Conservation (phyloP, 306 rosid species). For the Acacia confusa region DNA sequence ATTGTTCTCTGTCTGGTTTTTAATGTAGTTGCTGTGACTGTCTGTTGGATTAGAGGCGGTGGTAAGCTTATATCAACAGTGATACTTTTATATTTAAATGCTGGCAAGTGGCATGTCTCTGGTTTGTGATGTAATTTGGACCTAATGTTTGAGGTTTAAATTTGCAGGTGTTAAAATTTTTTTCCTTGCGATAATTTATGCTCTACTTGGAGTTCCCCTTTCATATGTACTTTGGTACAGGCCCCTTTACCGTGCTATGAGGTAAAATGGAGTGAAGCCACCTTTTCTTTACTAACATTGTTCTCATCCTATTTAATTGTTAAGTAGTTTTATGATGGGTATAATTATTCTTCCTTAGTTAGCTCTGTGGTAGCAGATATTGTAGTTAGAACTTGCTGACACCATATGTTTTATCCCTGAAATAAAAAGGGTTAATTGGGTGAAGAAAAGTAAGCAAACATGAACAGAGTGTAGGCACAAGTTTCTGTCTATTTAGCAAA, state of each 20-base stretch:
- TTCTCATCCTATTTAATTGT: neutral
- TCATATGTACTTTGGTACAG: slow-evolving; percentile 96
- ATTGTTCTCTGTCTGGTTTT: slow-evolving; percentile 85
- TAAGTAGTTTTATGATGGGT: neutral
- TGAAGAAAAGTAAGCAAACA: neutral
- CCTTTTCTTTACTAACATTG: slow-evolving; percentile 5
- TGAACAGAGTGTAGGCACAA: neutral
- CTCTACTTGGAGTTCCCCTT: slow-evolving; percentile 87
- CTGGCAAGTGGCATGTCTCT: neutral
- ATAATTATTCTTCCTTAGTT: neutral
- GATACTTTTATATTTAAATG: slow-evolving; percentile 12
- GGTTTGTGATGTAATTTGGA: slow-evolving; percentile 27
- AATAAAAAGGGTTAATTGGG: neutral
- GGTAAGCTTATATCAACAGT: slow-evolving; percentile 49
- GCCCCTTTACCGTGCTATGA: slow-evolving; percentile 98
- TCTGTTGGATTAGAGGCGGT: slow-evolving; percentile 93
- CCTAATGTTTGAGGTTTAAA: slow-evolving; percentile 32
- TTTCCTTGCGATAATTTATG: slow-evolving; percentile 93
- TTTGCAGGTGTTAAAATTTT: slow-evolving; percentile 83
- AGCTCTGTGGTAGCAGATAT: slow-evolving; percentile 13
- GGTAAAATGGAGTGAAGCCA: slow-evolving; percentile 40
- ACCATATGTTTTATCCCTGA: neutral
- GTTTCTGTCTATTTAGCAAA: neutral
- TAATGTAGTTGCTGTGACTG: slow-evolving; percentile 73
- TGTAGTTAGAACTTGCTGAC: slow-evolving; percentile 2